These are phyloP conservation scores for Halophytophthora batemanensis DNA, from an alignment of 352 stramenopile genomes.

Conservation along the genomic window DNA sequence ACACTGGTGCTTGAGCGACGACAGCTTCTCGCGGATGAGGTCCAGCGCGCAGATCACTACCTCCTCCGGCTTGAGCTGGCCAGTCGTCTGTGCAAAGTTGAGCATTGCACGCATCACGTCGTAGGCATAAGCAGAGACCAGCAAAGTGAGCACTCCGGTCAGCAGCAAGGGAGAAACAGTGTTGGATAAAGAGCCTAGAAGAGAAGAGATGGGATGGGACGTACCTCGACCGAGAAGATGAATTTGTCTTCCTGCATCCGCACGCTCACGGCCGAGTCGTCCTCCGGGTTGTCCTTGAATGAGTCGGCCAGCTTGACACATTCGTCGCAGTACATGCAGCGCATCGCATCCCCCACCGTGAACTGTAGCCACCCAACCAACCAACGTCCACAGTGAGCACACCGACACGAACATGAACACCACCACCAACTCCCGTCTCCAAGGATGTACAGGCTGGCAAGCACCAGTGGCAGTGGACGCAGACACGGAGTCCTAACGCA, in stretches of 20 bases:
- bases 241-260: slow-evolving; percentile 91
- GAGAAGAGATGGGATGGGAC: not conserved
- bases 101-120: no score
- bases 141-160: not conserved
- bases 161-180: not conserved
- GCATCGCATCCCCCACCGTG: slow-evolving; percentile 61
- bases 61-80: slow-evolving; percentile 79
- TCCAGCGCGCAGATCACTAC: slow-evolving; percentile 86
- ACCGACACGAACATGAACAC: not conserved
- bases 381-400: slow-evolving; percentile 4
- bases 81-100: slow-evolving; percentile 72
- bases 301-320: slow-evolving; percentile 91
- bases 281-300: slow-evolving; percentile 94
- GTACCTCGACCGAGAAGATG: slow-evolving; percentile 95
- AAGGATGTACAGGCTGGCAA: no score
- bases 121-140: not conserved
- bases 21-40: slow-evolving; percentile 85
- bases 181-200: slow-evolving; percentile 15
- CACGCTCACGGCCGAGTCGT: slow-evolving; percentile 92
- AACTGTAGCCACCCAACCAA: slow-evolving; percentile 29
- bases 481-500: slow-evolving; percentile 11
- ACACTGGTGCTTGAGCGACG: slow-evolving; percentile 84
- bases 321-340: slow-evolving; percentile 95
- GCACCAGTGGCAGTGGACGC: no score
- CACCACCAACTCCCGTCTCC: no score